Evolutionary conservation across 768 basidiomycete species (phyloP), one percentile per base, ranked within the genome.

Genomic region (Termitomyces bulborhizus): DNA sequence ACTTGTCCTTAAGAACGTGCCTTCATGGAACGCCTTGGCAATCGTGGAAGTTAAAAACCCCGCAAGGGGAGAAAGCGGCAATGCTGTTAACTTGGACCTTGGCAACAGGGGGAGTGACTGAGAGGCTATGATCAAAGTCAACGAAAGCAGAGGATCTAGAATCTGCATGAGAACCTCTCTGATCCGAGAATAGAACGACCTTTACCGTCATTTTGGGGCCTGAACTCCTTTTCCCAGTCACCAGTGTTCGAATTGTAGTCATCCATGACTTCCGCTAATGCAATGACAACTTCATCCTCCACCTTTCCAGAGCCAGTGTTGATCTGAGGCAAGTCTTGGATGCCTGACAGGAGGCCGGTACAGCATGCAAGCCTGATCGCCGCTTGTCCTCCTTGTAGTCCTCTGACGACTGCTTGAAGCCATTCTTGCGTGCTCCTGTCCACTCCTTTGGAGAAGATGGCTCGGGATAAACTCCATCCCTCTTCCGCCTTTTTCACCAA

Each of bases 201-300:
- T 70, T 65, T 71, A 63, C 70, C 76, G 59, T 78, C 75, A 6
- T 75, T 71, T 16, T 72, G 71, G n/a, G 79, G 77, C 54, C 76
- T 76, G 63, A 89, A 90, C 61, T 90, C 87, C 50, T 74, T 78
- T 63, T 85, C 82, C 88, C 88, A 90, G 53, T 73, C 71, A 36
- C 64, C 60, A 4, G 61, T 54, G 21, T 69, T 63, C 15, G 73
- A 73, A 7, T 52, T 58, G 41, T 85, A 83, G 11, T 77, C 68
- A 60, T 90, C 88, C 66, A 90, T 79, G 24, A 86, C 78, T 64
- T 90, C 88, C 7, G 90, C 88, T 27, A 90, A 72, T 3, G 86
- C 80, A 27, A 92, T 72, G 31, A 90, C 72, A 26, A 82, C 65
- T 62, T 88, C 85, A 52, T 86, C 79, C 66, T 91, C 85, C 9